Conservation (phyloP, 2,329 filamentous ascomycete species). For the Balansia obtecta region DNA sequence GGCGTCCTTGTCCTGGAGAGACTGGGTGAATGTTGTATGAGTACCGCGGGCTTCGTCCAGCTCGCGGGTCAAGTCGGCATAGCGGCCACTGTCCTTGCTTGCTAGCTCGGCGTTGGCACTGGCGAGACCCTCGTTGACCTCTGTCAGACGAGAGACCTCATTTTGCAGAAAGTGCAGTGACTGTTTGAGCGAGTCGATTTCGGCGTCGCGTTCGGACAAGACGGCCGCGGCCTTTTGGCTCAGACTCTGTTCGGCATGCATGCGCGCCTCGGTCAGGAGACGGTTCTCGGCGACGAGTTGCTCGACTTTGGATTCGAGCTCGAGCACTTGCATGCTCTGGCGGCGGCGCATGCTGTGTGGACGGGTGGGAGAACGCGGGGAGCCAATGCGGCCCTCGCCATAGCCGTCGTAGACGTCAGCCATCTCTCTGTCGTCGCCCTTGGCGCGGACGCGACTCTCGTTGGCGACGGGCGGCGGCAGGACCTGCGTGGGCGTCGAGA, state of each 20-base stretch:
- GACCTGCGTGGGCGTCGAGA: conserved; percentile 1
- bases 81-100: conserved; percentile 61
- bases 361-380: conserved; percentile 82
- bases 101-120: conserved; percentile 68
- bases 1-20: conserved; percentile 68
- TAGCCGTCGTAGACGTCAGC: conserved; percentile 89
- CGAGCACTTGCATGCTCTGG: conserved; percentile 93
- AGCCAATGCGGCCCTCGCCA: conserved; percentile 76
- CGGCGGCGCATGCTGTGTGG: conserved; percentile 93
- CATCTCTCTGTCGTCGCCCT: conserved; percentile 51
- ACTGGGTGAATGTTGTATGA: conserved; percentile 48
- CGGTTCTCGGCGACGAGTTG: conserved; percentile 79
- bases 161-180: conserved; percentile 70
- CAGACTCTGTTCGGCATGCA: conserved; percentile 53
- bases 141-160: conserved; percentile 67
- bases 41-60: conserved; percentile 55
- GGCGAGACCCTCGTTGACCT: conserved; percentile 69
- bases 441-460: conserved; percentile 69
- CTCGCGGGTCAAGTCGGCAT: conserved; percentile 53
- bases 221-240: conserved; percentile 55
- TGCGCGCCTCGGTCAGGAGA: conserved; percentile 59
- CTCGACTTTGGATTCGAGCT: conserved; percentile 77
- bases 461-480: conserved; percentile 59
- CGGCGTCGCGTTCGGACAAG: conserved; percentile 69
- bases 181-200: conserved; percentile 72